phyloP scores from a whole-genome alignment of 306 rosid genomes.

The Acacia confusa region DNA sequence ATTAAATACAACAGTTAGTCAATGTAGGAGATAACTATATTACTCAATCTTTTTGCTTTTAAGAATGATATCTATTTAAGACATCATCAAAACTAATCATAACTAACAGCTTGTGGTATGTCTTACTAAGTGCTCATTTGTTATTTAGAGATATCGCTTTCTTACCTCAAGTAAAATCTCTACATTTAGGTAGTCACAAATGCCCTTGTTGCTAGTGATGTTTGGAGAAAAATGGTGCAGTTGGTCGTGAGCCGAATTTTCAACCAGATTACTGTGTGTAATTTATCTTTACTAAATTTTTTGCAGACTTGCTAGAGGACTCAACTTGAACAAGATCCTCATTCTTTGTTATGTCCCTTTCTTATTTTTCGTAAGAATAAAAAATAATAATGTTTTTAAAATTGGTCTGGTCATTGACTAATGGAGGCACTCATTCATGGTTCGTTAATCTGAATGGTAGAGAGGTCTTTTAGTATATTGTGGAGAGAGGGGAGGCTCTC shows the following conservation, averaged over 20 bases:
- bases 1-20: no score
- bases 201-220: constrained; percentile 70
- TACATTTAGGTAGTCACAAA: constrained; percentile 75
- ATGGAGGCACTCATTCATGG: not conserved
- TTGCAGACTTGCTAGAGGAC: not conserved
- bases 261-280: constrained; percentile 89
- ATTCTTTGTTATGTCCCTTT: not conserved
- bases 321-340: not conserved
- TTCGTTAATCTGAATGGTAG: not conserved
- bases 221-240: constrained; percentile 91
- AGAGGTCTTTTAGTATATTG: not conserved
- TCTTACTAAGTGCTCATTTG: constrained; percentile 33
- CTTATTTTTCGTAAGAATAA: not conserved
- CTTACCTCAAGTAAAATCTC: constrained; percentile 26
- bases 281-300: constrained; percentile 16
- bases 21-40: no score
- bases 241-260: constrained; percentile 85
- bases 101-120: no score
- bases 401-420: not conserved
- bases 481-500: not conserved
- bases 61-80: no score
- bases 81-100: no score
- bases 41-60: no score
- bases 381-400: not conserved
- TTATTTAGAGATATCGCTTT: constrained; percentile 13